Base-by-base conservation (phyloP, 1,284 basidiomycete genomes). In the Phlebopus sp. region DNA sequence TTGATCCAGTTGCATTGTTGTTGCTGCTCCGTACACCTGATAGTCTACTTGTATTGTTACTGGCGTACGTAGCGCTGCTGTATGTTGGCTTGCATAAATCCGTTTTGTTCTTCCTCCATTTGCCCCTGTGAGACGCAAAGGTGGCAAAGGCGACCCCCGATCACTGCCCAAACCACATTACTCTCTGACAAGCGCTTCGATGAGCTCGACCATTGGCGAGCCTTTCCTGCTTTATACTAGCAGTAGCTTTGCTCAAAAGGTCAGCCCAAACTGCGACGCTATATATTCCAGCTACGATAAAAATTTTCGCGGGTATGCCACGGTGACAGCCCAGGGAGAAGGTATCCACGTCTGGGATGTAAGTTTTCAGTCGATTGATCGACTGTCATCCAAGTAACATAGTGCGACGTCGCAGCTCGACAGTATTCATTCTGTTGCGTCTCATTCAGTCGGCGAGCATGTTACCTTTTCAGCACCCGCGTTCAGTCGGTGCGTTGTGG, bases 331-430 rank as follows among this genome's bases (percentile, higher is more conserved):
- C 15, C 83, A 86, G 52, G 77, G 76, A 53, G 84, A 90, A 51
- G 87, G 87, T 17, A 68, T 89, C 37, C 84, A 89, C 66, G 62
- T 89, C 42, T 65, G 86, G 46, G 82, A 89, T 62, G 86, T 88
- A 60, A 62, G 79, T 70, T 44, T 39, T 29, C 48, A 9, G 27
- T 38, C 4, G 31, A 35, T 50, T 52, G 47, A 44, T 31, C 17
- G 5, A n/a, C 27, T 43, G 40, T 36, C 31, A 42, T 48, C 25
- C 31, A 31, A 2, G 9, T 27, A 25, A 32, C 38, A 32, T 32
- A 17, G 15, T 14, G 27, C 18, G 35, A 40, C 25, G 52, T 29
- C 31, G n/a, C 56, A 89, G 86, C 69, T 84, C 21, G 76, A 78
- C n/a, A 77, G 78, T 36, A 67, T 85, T 4, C 86, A 87, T 54